Evolutionary conservation across 148 eudicot species (phyloP).

Genomic region (Diospyros lotus): DNA sequence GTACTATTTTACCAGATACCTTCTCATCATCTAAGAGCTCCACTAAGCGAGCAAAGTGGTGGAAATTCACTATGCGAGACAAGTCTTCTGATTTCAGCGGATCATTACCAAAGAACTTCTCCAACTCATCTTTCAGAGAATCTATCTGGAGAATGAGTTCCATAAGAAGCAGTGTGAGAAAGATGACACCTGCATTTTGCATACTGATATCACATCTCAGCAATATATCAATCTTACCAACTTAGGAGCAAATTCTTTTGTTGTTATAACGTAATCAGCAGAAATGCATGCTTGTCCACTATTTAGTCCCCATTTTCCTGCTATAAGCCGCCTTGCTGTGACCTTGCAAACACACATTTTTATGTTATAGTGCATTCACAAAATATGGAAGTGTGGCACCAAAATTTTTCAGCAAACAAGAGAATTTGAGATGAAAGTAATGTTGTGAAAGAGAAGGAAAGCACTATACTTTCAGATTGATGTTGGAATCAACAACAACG

Average conservation of each 20-base stretch:
- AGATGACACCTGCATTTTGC: neutral
- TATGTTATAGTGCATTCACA: neutral
- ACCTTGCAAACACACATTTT: conserved; percentile 27
- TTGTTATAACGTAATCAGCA: conserved; percentile 55
- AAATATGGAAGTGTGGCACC: neutral
- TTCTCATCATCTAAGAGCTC: conserved; percentile 51
- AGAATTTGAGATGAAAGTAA: neutral
- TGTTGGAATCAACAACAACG: conserved; percentile 45
- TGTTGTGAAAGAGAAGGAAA: neutral
- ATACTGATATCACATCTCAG: neutral
- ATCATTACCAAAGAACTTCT: conserved; percentile 43
- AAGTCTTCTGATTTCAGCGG: conserved; percentile 45
- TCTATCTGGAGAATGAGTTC: conserved; percentile 35
- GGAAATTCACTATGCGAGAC: conserved; percentile 43
- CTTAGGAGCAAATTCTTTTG: conserved; percentile 53
- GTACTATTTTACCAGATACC: conserved; percentile 43
- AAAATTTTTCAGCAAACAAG: neutral
- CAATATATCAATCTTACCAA: conserved; percentile 30
- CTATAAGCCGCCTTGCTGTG: conserved; percentile 43
- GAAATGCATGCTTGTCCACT: conserved; percentile 65
- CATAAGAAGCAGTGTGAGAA: neutral
- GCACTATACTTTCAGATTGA: conserved; percentile 31
- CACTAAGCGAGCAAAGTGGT: conserved; percentile 50
- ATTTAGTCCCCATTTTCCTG: conserved; percentile 64
- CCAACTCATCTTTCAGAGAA: conserved; percentile 36